Base-by-base conservation (phyloP, 345 rosid species). In the Salix viminalis region DNA sequence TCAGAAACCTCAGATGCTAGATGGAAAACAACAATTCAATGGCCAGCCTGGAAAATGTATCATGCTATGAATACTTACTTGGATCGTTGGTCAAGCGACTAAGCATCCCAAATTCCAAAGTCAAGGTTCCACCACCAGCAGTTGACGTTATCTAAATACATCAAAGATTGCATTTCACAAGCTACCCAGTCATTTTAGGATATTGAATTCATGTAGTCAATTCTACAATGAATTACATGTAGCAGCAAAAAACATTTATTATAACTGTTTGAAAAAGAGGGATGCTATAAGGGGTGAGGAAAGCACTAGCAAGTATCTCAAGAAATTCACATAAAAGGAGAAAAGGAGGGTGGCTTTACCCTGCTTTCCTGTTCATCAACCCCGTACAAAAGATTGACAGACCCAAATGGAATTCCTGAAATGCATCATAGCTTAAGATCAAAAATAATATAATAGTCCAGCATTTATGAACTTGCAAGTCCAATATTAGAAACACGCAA, bases 41-140 rank as follows among this genome's bases (percentile, higher is more conserved):
- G 65, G 28, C 65, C 7, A 23, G 65, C 30, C 11, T 7, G 24
- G 21, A 24, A 60, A 60, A 21, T 24, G 13, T 21, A 60, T 60
- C 26, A 21, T 13, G 13, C 21, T 36, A 23, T 46, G 0, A 16
- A 26, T 69, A 77, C 90, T 83, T 85, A 96, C 98, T 91, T 46
- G 98, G 97, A 84, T 96, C 91, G 83, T 96, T 91, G 78, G 97
- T 93, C 87, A 96, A 88, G 75, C 92, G 92, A 78, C 97, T 96
- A 52, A 96, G 94, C 76, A 92, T 85, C 67, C 97, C 98, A 69
- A 96, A 96, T 87, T 96, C 99, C 84, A 96, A 89, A 44, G 97
- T 93, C 88, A 96, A 84, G 28, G 99, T 96, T 83, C 97, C 99
- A 72, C 99, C 99, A 77, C 99, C 99, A 61, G 99, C 99, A 13